A percentile compares a stretch with the other conserved stretches of the same genome.
phyloP scores from a whole-genome alignment of 2,329 filamentous ascomycete species.

The Colletotrichum trifolii region DNA sequence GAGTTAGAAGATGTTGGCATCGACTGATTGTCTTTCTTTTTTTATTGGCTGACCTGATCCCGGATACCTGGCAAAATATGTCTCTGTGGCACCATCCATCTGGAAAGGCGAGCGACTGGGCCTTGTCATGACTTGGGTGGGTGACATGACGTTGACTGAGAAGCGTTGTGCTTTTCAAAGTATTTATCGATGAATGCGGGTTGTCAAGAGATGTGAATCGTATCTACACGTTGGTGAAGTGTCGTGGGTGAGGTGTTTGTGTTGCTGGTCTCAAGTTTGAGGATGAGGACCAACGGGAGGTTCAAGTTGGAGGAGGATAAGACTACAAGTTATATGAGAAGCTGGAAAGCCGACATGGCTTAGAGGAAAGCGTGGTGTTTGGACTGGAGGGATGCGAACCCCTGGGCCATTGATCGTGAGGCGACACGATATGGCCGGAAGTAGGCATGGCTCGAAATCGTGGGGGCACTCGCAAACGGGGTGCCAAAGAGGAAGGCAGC shows the following conservation, averaged over 20 bases:
- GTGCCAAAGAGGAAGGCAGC: constrained; percentile 12
- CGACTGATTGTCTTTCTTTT: background rate
- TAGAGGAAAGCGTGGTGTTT: constrained; percentile 15
- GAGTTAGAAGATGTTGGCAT: constrained; percentile 3
- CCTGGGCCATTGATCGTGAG: background rate
- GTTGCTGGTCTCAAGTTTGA: background rate
- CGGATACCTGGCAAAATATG: constrained; percentile 27
- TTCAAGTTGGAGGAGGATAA: background rate
- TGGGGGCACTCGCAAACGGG: constrained; percentile 10
- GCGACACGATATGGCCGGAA: constrained; percentile 24
- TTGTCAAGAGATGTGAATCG: background rate
- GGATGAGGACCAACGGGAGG: background rate
- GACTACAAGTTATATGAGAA: constrained; percentile 21
- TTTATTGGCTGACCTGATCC: constrained; percentile 28
- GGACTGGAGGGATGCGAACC: constrained; percentile 12
- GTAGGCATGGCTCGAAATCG: constrained; percentile 5
- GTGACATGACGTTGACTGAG: constrained; percentile 20
- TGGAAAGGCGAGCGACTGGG: constrained; percentile 26
- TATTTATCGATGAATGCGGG: background rate
- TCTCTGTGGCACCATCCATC: constrained; percentile 24
- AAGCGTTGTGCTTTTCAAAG: background rate
- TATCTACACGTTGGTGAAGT: constrained; percentile 13
- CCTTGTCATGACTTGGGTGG: constrained; percentile 27
- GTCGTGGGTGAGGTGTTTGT: background rate
- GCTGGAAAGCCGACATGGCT: constrained; percentile 1